phyloP scores from a whole-genome alignment of 129 eudicot genomes.

The Flaveria linearis region DNA sequence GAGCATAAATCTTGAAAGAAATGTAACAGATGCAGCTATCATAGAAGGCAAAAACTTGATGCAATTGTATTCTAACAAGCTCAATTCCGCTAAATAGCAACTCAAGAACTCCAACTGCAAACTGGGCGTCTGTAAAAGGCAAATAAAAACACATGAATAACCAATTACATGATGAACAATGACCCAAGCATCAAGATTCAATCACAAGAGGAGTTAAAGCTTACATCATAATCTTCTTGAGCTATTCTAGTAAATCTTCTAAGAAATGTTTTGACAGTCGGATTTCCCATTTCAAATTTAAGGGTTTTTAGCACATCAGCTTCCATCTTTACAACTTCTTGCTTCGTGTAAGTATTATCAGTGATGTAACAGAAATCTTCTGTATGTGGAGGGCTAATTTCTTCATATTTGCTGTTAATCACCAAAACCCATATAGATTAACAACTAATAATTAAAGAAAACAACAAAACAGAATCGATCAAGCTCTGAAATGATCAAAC shows the following conservation, averaged over 20 bases:
- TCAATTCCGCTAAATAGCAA: constrained; percentile 75
- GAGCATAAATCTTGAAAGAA: constrained; percentile 66
- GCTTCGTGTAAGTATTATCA: constrained; percentile 68
- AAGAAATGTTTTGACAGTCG: constrained; percentile 63
- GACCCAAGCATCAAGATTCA: background rate
- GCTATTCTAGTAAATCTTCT: constrained; percentile 50
- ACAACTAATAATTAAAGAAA: background rate
- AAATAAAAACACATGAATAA: constrained; percentile 11
- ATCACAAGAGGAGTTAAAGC: background rate
- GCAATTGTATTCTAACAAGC: constrained; percentile 76
- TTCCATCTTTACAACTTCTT: constrained; percentile 86
- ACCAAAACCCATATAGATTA: background rate
- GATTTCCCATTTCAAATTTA: constrained; percentile 63
- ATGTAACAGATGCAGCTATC: constrained; percentile 78
- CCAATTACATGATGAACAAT: background rate
- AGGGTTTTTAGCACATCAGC: constrained; percentile 61
- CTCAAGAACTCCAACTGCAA: constrained; percentile 62
- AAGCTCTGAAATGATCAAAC: background rate
- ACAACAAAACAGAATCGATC: background rate
- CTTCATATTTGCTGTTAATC: constrained; percentile 73
- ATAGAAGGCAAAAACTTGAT: constrained; percentile 73
- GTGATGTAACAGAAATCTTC: constrained; percentile 65
- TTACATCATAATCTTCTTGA: constrained; percentile 56
- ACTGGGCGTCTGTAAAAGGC: constrained; percentile 49
- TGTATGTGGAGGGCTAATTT: constrained; percentile 68